Conservation (phyloP, 2,329 filamentous ascomycete genomes). For the Alternaria ethzedia region DNA sequence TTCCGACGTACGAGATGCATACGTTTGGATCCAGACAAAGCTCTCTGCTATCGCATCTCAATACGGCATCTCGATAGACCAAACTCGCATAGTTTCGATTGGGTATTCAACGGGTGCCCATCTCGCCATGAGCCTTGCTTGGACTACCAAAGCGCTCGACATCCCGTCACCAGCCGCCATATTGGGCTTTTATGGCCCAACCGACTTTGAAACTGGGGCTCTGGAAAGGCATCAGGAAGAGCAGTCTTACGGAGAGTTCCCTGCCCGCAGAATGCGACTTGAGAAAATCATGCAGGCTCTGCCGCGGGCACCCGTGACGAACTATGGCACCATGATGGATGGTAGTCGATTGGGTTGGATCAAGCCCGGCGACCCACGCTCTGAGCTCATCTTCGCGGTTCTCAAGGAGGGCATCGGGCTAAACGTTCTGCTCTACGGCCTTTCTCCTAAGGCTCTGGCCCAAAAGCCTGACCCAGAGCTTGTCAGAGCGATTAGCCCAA, state of each 20-base stretch:
- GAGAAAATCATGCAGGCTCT: slow-evolving; percentile 7
- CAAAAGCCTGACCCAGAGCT: neutral
- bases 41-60: neutral
- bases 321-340: slow-evolving; percentile 8
- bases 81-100: slow-evolving; percentile 1
- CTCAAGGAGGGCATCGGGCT: slow-evolving; percentile 2
- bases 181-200: slow-evolving; percentile 6
- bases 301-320: neutral
- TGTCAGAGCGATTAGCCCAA: slow-evolving; percentile 2
- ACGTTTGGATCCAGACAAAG: slow-evolving; percentile 6
- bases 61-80: slow-evolving; percentile 2
- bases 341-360: slow-evolving; percentile 6
- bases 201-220: slow-evolving; percentile 4
- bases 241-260: neutral
- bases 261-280: slow-evolving; percentile 5
- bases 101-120: slow-evolving; percentile 5
- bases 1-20: slow-evolving; percentile 50
- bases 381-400: slow-evolving; percentile 4
- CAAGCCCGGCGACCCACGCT: slow-evolving; percentile 6
- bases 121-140: slow-evolving; percentile 8
- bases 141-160: slow-evolving; percentile 2
- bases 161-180: neutral
- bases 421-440: neutral
- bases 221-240: slow-evolving; percentile 1
- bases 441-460: neutral